Evolutionary conservation across 768 basidiomycete genomes (phyloP).

Genomic region (Mycena epipterygia): DNA sequence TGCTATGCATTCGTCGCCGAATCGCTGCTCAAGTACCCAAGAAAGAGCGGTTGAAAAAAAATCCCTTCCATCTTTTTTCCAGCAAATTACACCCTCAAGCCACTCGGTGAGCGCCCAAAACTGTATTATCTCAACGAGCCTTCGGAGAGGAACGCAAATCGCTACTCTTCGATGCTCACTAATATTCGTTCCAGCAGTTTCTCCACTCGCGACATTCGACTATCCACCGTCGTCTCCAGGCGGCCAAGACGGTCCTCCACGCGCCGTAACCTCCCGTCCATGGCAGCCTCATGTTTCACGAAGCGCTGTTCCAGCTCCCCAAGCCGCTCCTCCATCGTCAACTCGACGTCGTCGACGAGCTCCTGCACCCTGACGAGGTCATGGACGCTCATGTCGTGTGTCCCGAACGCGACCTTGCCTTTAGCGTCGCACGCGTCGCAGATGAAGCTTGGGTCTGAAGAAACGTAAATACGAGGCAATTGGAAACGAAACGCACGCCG

Average conservation of each 20-base stretch:
- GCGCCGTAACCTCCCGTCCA: slow-evolving; percentile 9
- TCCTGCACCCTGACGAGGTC: slow-evolving; percentile 30
- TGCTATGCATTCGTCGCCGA: too few species aligned
- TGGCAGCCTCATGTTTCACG: slow-evolving; percentile 25
- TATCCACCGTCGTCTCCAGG: slow-evolving; percentile 19
- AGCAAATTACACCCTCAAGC: too few species aligned
- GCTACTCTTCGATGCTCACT: not conserved
- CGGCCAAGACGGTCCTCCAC: slow-evolving; percentile 20
- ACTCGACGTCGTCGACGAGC: slow-evolving; percentile 23
- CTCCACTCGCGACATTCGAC: slow-evolving; percentile 23
- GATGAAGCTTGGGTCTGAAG: slow-evolving; percentile 27
- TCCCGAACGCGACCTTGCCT: slow-evolving; percentile 15
- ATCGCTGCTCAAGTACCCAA: too few species aligned
- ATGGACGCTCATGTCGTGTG: slow-evolving; percentile 26
- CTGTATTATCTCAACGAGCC: too few species aligned
- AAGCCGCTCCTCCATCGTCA: slow-evolving; percentile 32
- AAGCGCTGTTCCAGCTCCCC: slow-evolving; percentile 31
- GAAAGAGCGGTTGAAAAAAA: too few species aligned
- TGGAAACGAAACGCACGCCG: not conserved
- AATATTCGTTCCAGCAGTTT: slow-evolving; percentile 22
- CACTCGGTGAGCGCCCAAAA: too few species aligned
- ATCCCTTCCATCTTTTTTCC: too few species aligned
- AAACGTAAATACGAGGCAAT: not conserved
- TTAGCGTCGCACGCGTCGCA: slow-evolving; percentile 28
- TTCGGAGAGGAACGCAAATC: too few species aligned